Evolutionary conservation across 2,329 filamentous ascomycete species (phyloP), one percentile per base, ranked within the genome.

Genomic region (Aspergillus pseudonomiae): DNA sequence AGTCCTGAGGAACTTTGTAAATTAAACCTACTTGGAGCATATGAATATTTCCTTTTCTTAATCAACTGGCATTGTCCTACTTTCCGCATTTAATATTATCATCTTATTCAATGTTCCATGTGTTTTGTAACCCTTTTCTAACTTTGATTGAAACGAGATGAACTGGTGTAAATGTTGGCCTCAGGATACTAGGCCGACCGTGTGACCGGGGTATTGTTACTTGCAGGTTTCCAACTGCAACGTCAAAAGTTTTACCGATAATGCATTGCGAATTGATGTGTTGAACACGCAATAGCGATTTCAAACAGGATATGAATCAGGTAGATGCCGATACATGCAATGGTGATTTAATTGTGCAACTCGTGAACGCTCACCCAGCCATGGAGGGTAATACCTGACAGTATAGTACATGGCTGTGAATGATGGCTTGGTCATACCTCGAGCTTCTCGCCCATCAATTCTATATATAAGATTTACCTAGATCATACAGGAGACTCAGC

Each of bases 1-100:
- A 65, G 66, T 64, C 65, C 67, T 62, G 60, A 65, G 63, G 63
- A 59, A 62, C 63, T 67, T 67, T 72, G 70, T 72, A 73, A 71
- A 72, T 71, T 72, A 72, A 69, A 64, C 66, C 63, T 71, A 67
- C 67, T 67, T 65, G 65, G 67, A 72, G 69, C 69, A 69, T 67
- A 68, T 69, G 65, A 66, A 43, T 63, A 65, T 62, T 63, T 67
- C 48, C 53, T 65, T 62, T 56, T 63, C 62, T 50, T 62, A 61
- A 34, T 52, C 30, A 34, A 32, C 9, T 19, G 11, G 19, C 48
- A n/a, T 52, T 10, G 10, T 52, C 28, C 28, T 52, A 28, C 19
- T 30, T 30, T 9, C 16, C 28, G 11, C 30, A 52, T 32, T 6
- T 34, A 19, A 12, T 4, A n/a, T 32, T 21, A 6, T 32, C 1